Base-by-base conservation (phyloP, 345 rosid species). In the Citrus mangshanensis region DNA sequence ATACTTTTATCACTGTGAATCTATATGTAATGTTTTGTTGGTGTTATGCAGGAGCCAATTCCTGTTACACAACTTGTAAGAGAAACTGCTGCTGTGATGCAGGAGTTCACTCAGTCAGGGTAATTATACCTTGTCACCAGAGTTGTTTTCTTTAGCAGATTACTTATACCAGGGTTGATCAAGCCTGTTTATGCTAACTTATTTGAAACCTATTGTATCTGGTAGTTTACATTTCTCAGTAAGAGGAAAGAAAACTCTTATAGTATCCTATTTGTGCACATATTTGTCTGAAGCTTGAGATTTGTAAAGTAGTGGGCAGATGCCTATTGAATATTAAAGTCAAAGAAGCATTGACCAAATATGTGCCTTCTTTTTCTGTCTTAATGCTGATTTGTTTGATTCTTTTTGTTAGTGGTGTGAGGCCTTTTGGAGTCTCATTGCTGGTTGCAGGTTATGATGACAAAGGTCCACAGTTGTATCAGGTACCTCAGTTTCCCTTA, bases 71-170 rank as follows among this genome's bases (percentile, higher is more conserved):
- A 95, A 82, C 95, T 95, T 73, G 99, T 93, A 62, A 89, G 99
- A 89, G 99, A 95, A 85, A 93, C 95, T 58, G 97, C 99, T 13
- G 93, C 99, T 84, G 99, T 93, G 71, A 95, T 95, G 98, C 99
- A 95, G 82, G 98, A 95, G 87, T 95, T 95, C 81, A 95, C 99
- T 74, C 97, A 93, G 72, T 95, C 98, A 61, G 98, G 98, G 98
- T 95, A 88, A 86, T 51, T 58, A 38, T 35, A 35, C 67, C 27
- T n/a, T 79, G 14, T 38, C 51, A 13, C n/a, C 1, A 12, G 46
- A 46, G 30, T 49, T 71, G 7, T 27, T 63, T 63, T 28, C 9
- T 46, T 46, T 7, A 18, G 5, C 68, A 6, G 3, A 27, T 73
- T 19, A 38, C 32, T 68, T 40, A 25, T n/a, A 25, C 46, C 72